Conservation (phyloP, 768 basidiomycete species). For the Kwoniella heveanensis region DNA sequence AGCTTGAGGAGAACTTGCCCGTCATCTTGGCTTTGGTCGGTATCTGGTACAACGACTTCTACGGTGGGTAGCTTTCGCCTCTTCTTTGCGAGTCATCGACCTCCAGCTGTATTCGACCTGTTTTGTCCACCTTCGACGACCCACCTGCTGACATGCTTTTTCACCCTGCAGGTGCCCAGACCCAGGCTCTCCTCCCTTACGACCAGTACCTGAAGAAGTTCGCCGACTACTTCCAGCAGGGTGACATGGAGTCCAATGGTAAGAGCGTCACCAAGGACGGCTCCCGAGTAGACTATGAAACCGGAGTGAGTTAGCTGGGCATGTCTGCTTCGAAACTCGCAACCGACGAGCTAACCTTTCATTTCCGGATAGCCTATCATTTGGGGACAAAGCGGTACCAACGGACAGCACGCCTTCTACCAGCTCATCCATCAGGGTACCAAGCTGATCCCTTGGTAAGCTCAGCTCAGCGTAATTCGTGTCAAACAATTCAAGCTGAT, state of each 20-base stretch:
- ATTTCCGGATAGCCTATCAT: conserved; percentile 74
- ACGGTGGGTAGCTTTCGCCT: conserved; percentile 59
- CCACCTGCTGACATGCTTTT: background rate
- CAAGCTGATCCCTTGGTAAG: conserved; percentile 57
- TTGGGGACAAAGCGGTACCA: conserved; percentile 98
- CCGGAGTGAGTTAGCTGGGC: conserved; percentile 72
- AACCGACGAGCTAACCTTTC: conserved; percentile 10
- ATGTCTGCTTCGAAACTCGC: background rate
- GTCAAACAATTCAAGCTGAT: conserved; percentile 51
- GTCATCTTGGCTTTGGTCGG: conserved; percentile 86
- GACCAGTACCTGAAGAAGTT: conserved; percentile 99
- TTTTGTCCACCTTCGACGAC: too few relatives aligned
- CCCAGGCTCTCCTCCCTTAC: conserved; percentile 91
- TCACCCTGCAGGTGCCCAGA: conserved; percentile 71
- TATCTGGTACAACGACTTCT: conserved; percentile 99
- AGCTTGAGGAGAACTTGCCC: conserved; percentile 86
- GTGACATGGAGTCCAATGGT: conserved; percentile 99
- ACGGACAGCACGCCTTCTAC: conserved; percentile 99
- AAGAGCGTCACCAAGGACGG: conserved; percentile 95
- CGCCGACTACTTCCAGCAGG: conserved; percentile 99
- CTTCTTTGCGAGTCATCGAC: too few relatives aligned
- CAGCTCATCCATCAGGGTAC: conserved; percentile 67
- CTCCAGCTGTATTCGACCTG: too few relatives aligned
- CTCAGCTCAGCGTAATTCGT: background rate
- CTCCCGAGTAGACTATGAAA: conserved; percentile 89